A percentile compares a stretch with the other conserved stretches of the same genome.
phyloP scores from a whole-genome alignment of 2,329 filamentous ascomycete species.

The Tolypocladium capitatum region DNA sequence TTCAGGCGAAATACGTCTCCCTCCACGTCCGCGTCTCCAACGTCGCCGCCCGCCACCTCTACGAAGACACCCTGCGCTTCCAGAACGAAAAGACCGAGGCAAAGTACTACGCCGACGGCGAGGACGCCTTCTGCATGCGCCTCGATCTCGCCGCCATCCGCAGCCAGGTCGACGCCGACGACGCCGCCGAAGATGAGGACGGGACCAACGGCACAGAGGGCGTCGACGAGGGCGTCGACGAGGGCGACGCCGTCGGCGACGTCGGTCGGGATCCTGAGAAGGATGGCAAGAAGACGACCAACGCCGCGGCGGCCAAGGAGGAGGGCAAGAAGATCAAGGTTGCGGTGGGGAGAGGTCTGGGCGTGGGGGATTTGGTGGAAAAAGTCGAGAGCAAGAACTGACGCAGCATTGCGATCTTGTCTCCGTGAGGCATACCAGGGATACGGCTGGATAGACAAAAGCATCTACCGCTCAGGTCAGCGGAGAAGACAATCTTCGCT shows the following conservation, averaged over 20 bases:
- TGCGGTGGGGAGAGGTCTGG: constrained; percentile 67
- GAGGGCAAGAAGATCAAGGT: constrained; percentile 62
- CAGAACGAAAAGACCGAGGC: constrained; percentile 71
- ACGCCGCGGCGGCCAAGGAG: constrained; percentile 12
- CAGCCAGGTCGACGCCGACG: constrained; percentile 23
- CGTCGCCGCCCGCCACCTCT: constrained; percentile 77
- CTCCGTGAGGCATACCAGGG: neutral
- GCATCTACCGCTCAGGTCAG: neutral
- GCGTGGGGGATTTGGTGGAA: constrained; percentile 68
- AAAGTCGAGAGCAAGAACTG: constrained; percentile 41
- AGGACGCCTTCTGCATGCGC: constrained; percentile 90
- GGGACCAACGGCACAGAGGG: constrained; percentile 24
- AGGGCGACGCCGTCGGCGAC: constrained; percentile 59
- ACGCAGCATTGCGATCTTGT: neutral
- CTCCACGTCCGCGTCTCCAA: constrained; percentile 94
- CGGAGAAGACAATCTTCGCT: neutral
- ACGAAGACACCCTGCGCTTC: constrained; percentile 86
- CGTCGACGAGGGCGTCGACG: constrained; percentile 41
- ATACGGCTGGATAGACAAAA: neutral
- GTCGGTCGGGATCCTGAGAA: constrained; percentile 35
- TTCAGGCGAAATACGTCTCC: constrained; percentile 81
- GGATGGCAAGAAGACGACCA: neutral
- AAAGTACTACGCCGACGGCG: constrained; percentile 95
- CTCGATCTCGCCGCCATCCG: constrained; percentile 61
- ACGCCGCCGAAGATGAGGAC: constrained; percentile 15